A percentile compares a stretch with the other conserved stretches of the same genome.
Conservation (phyloP, 2,329 filamentous ascomycete species). For the Colletotrichum sp. region DNA sequence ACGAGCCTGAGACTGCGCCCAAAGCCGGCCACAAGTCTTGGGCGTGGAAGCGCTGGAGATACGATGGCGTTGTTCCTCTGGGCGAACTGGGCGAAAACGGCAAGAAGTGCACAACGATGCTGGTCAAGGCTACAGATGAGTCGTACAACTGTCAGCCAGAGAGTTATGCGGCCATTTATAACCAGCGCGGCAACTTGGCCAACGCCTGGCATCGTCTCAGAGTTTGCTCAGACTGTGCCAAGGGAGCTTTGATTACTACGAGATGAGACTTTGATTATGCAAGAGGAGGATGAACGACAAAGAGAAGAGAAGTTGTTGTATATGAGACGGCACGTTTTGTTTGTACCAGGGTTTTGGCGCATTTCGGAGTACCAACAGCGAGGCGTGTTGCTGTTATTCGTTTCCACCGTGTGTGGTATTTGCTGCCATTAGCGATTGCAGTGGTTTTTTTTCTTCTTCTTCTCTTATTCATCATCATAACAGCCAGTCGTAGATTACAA, state of each 20-base stretch:
- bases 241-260: background rate
- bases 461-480: background rate
- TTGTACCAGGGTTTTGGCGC: background rate
- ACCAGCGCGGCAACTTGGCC: constrained; percentile 67
- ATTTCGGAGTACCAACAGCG: background rate
- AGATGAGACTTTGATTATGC: background rate
- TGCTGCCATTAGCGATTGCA: background rate
- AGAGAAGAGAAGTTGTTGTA: background rate
- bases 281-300: background rate
- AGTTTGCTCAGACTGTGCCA: constrained; percentile 37
- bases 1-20: constrained; percentile 43
- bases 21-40: constrained; percentile 54
- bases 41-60: constrained; percentile 71
- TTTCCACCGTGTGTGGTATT: background rate
- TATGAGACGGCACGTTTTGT: background rate
- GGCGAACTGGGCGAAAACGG: constrained; percentile 24
- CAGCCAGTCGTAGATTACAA: background rate
- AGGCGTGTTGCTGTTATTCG: background rate
- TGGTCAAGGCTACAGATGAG: constrained; percentile 72
- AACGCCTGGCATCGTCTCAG: constrained; percentile 70
- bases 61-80: constrained; percentile 49
- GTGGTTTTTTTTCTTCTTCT: background rate
- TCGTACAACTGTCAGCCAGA: constrained; percentile 72
- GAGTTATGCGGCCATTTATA: constrained; percentile 64
- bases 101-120: constrained; percentile 52